These are phyloP conservation scores for Hansfordia pulvinata DNA, from an alignment of 2,329 filamentous ascomycete genomes.

Conservation along the genomic window DNA sequence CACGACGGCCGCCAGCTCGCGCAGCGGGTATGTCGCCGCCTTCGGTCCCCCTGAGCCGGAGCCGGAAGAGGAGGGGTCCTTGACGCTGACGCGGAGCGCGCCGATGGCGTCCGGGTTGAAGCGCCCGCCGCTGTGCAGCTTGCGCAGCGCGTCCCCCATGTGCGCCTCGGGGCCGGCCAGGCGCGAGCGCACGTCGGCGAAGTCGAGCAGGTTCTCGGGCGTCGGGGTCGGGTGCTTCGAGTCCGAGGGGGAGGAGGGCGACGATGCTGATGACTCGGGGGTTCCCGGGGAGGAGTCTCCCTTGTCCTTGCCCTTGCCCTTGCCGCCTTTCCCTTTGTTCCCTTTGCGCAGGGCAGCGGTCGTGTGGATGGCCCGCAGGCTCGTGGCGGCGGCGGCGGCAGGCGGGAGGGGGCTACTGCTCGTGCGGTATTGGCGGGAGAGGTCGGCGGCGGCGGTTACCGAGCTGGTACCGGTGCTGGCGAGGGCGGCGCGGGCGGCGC, in stretches of 20 bases:
- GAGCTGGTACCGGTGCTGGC: not conserved
- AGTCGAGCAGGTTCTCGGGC: slow-evolving; percentile 31
- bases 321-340: not conserved
- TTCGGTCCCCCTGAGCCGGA: no score
- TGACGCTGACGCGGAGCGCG: slow-evolving; percentile 24
- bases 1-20: slow-evolving; percentile 40
- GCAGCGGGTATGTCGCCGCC: slow-evolving; percentile 28
- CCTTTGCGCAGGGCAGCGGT: not conserved
- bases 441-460: not conserved
- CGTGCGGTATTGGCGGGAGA: no score
- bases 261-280: no score
- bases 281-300: not conserved
- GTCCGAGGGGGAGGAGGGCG: not conserved
- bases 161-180: slow-evolving; percentile 25
- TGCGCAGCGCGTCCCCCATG: slow-evolving; percentile 24
- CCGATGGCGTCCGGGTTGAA: slow-evolving; percentile 38
- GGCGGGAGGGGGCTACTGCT: no score
- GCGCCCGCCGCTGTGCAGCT: slow-evolving; percentile 30
- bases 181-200: slow-evolving; percentile 31
- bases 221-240: slow-evolving; percentile 16
- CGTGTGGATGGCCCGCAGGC: not conserved
- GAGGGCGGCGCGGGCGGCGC: not conserved
- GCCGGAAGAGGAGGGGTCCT: no score
- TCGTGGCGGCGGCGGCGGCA: not conserved
- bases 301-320: not conserved